Conservation (phyloP, 169 alveolate genomes). For the Cryptosporidium sp. region DNA sequence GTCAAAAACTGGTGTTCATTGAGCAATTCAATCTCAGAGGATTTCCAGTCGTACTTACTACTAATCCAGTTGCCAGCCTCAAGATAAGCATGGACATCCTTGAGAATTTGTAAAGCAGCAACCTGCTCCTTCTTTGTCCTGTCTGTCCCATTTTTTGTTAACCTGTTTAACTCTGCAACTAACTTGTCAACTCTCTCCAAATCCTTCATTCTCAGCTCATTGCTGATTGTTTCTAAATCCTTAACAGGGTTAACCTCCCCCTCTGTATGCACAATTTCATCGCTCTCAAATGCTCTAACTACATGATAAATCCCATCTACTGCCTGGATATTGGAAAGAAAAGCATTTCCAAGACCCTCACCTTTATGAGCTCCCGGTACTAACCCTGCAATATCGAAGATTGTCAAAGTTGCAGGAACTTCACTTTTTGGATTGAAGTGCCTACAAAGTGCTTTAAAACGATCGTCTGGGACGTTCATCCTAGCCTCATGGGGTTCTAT, state of each 20-base stretch:
- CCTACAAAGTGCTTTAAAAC: slow-evolving; percentile 93
- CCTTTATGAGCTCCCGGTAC: slow-evolving; percentile 99
- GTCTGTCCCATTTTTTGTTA: slow-evolving; percentile 89
- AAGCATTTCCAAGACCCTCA: slow-evolving; percentile 99
- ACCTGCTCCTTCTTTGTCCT: slow-evolving; percentile 90
- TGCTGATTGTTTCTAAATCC: slow-evolving; percentile 95
- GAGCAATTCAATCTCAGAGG: slow-evolving; percentile 90
- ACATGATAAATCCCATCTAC: slow-evolving; percentile 98
- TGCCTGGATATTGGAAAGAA: slow-evolving; percentile 96
- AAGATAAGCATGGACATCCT: slow-evolving; percentile 86
- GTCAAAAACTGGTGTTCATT: slow-evolving; percentile 95
- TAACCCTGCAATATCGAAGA: slow-evolving; percentile 99
- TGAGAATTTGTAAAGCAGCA: slow-evolving; percentile 92
- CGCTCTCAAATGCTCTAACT: slow-evolving; percentile 97
- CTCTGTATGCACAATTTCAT: slow-evolving; percentile 96
- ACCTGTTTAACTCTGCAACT: slow-evolving; percentile 91
- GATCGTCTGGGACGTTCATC: slow-evolving; percentile 92
- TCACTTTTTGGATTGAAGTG: slow-evolving; percentile 95
- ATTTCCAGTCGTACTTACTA: slow-evolving; percentile 90
- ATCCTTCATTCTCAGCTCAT: slow-evolving; percentile 96
- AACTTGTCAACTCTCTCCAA: slow-evolving; percentile 88
- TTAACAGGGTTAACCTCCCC: slow-evolving; percentile 98
- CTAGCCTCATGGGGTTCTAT: slow-evolving; percentile 98
- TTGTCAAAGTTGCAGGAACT: slow-evolving; percentile 95
- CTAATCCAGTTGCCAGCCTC: slow-evolving; percentile 91